These are phyloP conservation scores for Hansenula lynferdii DNA, from an alignment of 1,139 yeast genomes.

Conservation along the genomic window DNA sequence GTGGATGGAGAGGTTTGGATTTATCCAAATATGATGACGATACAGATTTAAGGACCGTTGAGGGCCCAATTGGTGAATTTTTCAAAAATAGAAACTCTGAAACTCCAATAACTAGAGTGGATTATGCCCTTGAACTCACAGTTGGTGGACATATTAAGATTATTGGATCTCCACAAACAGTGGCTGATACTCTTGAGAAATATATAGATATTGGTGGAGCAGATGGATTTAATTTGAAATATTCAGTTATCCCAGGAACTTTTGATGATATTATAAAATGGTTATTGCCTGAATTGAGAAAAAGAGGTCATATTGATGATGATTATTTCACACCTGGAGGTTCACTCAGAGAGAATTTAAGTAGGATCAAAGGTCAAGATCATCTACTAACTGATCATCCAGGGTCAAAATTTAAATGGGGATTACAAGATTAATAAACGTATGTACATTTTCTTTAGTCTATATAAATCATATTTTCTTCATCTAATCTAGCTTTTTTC, in stretches of 20 bases:
- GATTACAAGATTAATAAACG: no score
- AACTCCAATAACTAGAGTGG: conserved; percentile 17
- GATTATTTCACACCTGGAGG: conserved; percentile 23
- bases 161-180: conserved; percentile 25
- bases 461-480: no score
- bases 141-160: conserved; percentile 28
- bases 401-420: neutral
- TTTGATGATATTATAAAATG: conserved; percentile 28
- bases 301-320: conserved; percentile 25
- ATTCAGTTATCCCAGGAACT: conserved; percentile 26
- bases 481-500: no score
- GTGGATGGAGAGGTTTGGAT: conserved; percentile 31
- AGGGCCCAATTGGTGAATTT: conserved; percentile 23
- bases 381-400: neutral
- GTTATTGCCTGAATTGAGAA: conserved; percentile 27
- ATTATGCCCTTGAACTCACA: conserved; percentile 17
- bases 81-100: conserved; percentile 9
- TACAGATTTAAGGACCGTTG: conserved; percentile 24
- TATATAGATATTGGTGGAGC: conserved; percentile 29
- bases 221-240: conserved; percentile 30
- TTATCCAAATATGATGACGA: conserved; percentile 21
- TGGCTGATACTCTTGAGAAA: conserved; percentile 26
- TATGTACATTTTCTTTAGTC: no score
- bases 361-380: neutral
- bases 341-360: conserved; percentile 2